Evolutionary conservation across 257 asterid genomes (phyloP), one percentile per base, ranked within the genome.

Genomic region (Fraxinus anomala): DNA sequence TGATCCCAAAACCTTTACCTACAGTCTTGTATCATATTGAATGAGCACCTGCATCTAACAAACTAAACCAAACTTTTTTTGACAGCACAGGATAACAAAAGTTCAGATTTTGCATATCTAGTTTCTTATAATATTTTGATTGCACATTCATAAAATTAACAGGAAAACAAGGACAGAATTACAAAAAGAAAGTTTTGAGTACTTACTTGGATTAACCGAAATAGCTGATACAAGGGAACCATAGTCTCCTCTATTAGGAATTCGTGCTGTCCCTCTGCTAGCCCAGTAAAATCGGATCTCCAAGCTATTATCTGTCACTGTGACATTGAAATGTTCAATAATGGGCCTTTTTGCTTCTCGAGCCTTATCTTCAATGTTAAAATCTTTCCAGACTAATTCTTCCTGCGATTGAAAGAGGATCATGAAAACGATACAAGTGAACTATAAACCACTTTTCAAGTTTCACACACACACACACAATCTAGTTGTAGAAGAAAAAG

Each of bases 141-240:
- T n/a, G 67, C 28, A 59, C 66, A 59, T 59, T n/a, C 67, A 23
- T 59, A 59, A 59, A 59, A 21, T 39, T 59, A 23, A n/a, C 31
- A 59, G 26, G 30, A 54, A 54, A 21, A 59, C 14, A 23, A 59
- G 14, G 6, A 71, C 49, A 71, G 63, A 1, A 39, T 31, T 37
- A 33, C 67, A 47, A 76, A 59, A 8, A 76, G 63, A 75, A 74
- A 17, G 12, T 67, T 4, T 37, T 26, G 73, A 85, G 51, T 51
- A 77, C 95, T 88, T 80, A 92, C 98, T 81, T 65, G 97, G 92
- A 72, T 82, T 80, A 42, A 94, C 95, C n/a, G 97, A 94, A 73
- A 94, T 92, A 72, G 97, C 98, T 71, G 97, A 94, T 83, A 94
- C 73, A 39, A 92, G 92, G 71, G 97, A 88, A 73, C 97, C 98